phyloP scores from a whole-genome alignment of 106 monocot species.

The Xerophyta viscosa region DNA sequence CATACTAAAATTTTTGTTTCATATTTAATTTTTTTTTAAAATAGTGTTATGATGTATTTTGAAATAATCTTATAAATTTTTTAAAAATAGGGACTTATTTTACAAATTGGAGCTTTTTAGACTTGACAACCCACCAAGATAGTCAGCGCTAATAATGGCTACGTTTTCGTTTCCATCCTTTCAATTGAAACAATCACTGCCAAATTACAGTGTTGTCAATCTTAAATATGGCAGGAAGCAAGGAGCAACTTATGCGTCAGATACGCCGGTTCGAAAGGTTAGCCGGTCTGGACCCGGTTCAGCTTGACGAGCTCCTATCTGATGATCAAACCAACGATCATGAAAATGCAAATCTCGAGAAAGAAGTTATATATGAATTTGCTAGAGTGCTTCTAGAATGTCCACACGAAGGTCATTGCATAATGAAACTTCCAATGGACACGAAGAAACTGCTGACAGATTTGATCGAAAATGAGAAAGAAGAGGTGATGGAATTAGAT shows the following conservation, averaged over 20 bases:
- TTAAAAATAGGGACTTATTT: no score
- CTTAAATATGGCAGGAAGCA: no score
- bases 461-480: constrained; percentile 1
- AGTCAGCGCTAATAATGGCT: no score
- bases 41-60: no score
- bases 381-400: not conserved
- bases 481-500: not conserved
- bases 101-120: no score
- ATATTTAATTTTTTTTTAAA: no score
- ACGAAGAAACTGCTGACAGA: not conserved
- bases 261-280: constrained; percentile 20
- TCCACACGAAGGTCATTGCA: not conserved
- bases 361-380: not conserved
- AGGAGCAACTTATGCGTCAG: constrained; percentile 12
- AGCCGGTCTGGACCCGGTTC: constrained; percentile 18
- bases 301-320: constrained; percentile 12
- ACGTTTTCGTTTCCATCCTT: no score
- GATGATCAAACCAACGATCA: not conserved
- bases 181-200: no score
- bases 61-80: no score
- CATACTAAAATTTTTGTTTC: no score
- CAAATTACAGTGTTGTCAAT: no score
- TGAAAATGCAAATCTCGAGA: not conserved
- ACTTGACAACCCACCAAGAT: no score
- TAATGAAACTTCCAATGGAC: not conserved